A percentile compares a stretch with the other conserved stretches of the same genome.
phyloP scores from a whole-genome alignment of 768 basidiomycete species.

The Leccinum subtestaceum region DNA sequence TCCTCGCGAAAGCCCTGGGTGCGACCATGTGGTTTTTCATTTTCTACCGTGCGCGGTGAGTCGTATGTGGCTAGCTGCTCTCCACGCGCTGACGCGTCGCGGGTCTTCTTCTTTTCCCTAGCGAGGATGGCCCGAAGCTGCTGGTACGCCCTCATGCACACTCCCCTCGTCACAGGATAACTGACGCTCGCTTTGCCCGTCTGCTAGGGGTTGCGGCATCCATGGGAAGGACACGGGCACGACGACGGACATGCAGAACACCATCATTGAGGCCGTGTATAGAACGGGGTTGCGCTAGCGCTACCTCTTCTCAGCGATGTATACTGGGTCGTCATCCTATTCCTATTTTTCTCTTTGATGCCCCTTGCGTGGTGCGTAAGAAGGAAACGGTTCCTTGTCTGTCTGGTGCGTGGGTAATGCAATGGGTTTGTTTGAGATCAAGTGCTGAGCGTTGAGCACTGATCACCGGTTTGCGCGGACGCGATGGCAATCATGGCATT shows the following conservation, averaged over 20 bases:
- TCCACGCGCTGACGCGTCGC: background rate
- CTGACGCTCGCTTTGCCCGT: background rate
- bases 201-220: slow-evolving; percentile 54
- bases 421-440: background rate
- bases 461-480: background rate
- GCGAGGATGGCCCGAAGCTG: slow-evolving; percentile 75
- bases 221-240: slow-evolving; percentile 63
- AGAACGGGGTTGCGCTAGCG: slow-evolving; percentile 8
- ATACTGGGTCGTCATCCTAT: slow-evolving; percentile 1
- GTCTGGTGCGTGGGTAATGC: background rate
- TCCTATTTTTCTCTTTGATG: background rate
- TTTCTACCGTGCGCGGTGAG: slow-evolving; percentile 91
- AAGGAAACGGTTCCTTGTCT: background rate
- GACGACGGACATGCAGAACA: slow-evolving; percentile 38
- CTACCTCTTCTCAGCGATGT: slow-evolving; percentile 8
- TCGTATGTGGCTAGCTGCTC: slow-evolving; percentile 9
- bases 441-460: background rate
- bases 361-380: background rate
- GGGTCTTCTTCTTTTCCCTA: slow-evolving; percentile 25
- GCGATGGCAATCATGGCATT: background rate
- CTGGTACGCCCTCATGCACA: slow-evolving; percentile 43
- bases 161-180: background rate
- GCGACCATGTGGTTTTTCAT: slow-evolving; percentile 99
- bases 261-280: slow-evolving; percentile 36
- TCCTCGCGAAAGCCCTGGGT: slow-evolving; percentile 82